A percentile compares a stretch with the other conserved stretches of the same genome.
Conservation (phyloP, 345 rosid species). For the Sapria himalayana region DNA sequence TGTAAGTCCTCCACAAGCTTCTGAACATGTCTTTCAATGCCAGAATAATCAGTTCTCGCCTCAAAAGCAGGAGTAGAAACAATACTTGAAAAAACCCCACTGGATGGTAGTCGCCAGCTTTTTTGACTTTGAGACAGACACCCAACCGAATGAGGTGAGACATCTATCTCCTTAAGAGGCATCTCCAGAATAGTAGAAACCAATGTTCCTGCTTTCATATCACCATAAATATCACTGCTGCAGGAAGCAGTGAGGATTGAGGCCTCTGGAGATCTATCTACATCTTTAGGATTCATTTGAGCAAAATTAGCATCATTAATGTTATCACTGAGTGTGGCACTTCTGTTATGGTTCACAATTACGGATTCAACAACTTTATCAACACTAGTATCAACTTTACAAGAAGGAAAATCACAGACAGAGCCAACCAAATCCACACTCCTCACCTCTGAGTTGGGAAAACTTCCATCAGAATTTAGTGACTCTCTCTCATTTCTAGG, state of each 20-base stretch:
- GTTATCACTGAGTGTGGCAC: slow-evolving; percentile 34
- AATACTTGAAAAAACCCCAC: slow-evolving; percentile 48
- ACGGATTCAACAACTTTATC: slow-evolving; percentile 17
- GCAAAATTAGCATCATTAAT: slow-evolving; percentile 28
- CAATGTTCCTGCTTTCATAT: slow-evolving; percentile 32
- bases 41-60: slow-evolving; percentile 59
- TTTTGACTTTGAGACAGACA: slow-evolving; percentile 38
- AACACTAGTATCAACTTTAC: slow-evolving; percentile 24
- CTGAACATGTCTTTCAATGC: slow-evolving; percentile 43
- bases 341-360: slow-evolving; percentile 31
- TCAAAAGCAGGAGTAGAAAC: slow-evolving; percentile 42
- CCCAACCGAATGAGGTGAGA: slow-evolving; percentile 32
- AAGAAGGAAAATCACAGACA: slow-evolving; percentile 28
- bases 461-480: slow-evolving; percentile 29
- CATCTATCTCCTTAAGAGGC: slow-evolving; percentile 31
- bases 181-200: slow-evolving; percentile 19
- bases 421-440: slow-evolving; percentile 22
- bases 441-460: slow-evolving; percentile 24
- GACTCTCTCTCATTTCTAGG: slow-evolving; percentile 33
- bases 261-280: slow-evolving; percentile 32
- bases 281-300: slow-evolving; percentile 27
- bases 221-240: slow-evolving; percentile 67
- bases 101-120: slow-evolving; percentile 61
- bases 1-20: slow-evolving; percentile 48
- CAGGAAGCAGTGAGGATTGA: slow-evolving; percentile 36